Evolutionary conservation across 2,329 filamentous ascomycete species (phyloP).

Genomic region (Elsinoe ampelina): DNA sequence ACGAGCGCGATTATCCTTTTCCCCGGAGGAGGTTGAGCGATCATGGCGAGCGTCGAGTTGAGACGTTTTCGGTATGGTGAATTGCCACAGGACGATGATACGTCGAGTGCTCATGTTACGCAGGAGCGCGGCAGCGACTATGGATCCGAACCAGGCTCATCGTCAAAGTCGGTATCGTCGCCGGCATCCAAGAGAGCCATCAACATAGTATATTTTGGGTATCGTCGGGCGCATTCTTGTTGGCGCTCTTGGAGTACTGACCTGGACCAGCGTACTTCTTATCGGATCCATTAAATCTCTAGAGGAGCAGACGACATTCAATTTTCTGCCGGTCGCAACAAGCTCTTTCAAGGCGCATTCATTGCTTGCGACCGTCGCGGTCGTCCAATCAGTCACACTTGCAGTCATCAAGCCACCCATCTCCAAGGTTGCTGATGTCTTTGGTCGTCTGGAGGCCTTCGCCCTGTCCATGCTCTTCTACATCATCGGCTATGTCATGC

Average conservation of each 20-base stretch:
- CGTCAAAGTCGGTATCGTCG: neutral
- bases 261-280: slow-evolving; percentile 33
- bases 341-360: slow-evolving; percentile 57
- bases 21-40: neutral
- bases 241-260: neutral
- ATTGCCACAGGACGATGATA: slow-evolving; percentile 8
- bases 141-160: neutral
- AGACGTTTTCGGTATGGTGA: slow-evolving; percentile 12
- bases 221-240: neutral
- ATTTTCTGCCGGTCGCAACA: slow-evolving; percentile 55
- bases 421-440: slow-evolving; percentile 54
- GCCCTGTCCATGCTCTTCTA: slow-evolving; percentile 44
- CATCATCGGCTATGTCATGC: slow-evolving; percentile 49
- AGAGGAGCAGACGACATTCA: slow-evolving; percentile 54
- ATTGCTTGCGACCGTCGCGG: slow-evolving; percentile 55
- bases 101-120: slow-evolving; percentile 7
- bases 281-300: slow-evolving; percentile 58
- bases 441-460: slow-evolving; percentile 53
- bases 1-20: slow-evolving; percentile 7
- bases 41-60: slow-evolving; percentile 8
- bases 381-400: slow-evolving; percentile 56
- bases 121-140: slow-evolving; percentile 10
- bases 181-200: slow-evolving; percentile 1
- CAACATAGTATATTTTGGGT: slow-evolving; percentile 5
- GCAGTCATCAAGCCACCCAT: slow-evolving; percentile 53